Conservation (phyloP, 352 stramenopile species). For the Pythium volutum region DNA sequence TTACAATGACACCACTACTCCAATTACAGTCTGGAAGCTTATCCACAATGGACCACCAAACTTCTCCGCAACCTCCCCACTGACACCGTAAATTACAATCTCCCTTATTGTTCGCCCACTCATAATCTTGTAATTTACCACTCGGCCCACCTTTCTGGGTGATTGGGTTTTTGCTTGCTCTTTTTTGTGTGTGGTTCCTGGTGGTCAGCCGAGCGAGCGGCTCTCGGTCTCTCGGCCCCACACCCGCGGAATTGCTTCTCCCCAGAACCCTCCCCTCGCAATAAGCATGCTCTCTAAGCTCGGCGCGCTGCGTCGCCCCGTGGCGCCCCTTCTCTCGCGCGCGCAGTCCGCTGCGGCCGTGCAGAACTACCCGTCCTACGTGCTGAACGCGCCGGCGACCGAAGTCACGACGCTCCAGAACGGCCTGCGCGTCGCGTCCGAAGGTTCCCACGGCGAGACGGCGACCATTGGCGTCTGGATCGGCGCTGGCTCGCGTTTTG, state of each 20-base stretch:
- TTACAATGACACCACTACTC: not conserved
- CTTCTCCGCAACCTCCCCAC: constrained; percentile 12
- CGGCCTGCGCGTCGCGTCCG: constrained; percentile 97
- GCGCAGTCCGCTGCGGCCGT: constrained; percentile 67
- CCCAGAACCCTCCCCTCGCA: not conserved
- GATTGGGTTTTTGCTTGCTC: constrained; percentile 14
- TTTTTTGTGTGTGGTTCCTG: constrained; percentile 13
- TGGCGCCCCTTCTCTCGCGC: constrained; percentile 48
- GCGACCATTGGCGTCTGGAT: constrained; percentile 98
- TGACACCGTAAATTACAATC: constrained; percentile 2
- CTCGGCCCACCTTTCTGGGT: constrained; percentile 9
- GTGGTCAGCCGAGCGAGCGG: not conserved
- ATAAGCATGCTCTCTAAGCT: constrained; percentile 65
- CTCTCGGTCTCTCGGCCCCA: not conserved
- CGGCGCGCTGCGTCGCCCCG: constrained; percentile 41
- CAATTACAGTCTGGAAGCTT: not conserved
- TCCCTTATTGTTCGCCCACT: not conserved
- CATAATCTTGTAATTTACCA: not conserved
- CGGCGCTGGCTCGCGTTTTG: constrained; percentile 96
- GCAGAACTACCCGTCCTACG: constrained; percentile 84
- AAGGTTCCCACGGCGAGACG: constrained; percentile 95
- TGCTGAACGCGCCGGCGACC: constrained; percentile 93
- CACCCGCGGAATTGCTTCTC: constrained; percentile 25
- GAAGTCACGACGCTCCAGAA: constrained; percentile 96
- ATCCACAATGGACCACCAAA: constrained; percentile 21